Percentiles rank a stretch among this genome's conserved stretches.
phyloP scores from a whole-genome alignment of 768 basidiomycete species.

The Lentinus tigrinus region DNA sequence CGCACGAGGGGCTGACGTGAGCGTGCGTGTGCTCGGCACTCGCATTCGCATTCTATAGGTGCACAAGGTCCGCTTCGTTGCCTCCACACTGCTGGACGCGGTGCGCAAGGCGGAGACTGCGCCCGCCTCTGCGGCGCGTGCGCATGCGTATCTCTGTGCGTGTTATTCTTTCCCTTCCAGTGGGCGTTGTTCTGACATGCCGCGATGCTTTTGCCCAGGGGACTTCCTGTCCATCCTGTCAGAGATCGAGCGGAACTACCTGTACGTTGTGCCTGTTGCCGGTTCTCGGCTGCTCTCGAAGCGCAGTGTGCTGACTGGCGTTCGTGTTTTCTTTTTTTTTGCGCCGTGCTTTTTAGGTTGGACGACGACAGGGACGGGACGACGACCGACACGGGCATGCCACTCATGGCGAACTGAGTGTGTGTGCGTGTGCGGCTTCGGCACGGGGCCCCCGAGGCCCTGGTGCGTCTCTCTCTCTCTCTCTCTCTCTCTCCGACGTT shows the following conservation, averaged over 20 bases:
- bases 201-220: constrained; percentile 47
- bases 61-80: constrained; percentile 91
- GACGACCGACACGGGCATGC: constrained; percentile 57
- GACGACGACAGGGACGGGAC: constrained; percentile 67
- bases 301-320: neutral
- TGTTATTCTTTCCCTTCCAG: constrained; percentile 9
- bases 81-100: constrained; percentile 83
- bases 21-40: neutral
- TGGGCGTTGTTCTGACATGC: neutral
- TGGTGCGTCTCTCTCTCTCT: neutral
- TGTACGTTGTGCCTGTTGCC: constrained; percentile 62
- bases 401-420: constrained; percentile 28
- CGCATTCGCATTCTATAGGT: constrained; percentile 44
- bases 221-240: constrained; percentile 90
- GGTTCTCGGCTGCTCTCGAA: neutral
- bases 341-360: constrained; percentile 41
- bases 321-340: neutral
- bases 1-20: neutral
- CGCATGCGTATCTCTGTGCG: constrained; percentile 85
- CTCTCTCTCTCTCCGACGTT: neutral
- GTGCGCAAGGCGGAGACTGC: constrained; percentile 80
- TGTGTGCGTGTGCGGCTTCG: no score
- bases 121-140: constrained; percentile 77
- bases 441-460: neutral
- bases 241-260: constrained; percentile 89